These are phyloP conservation scores for Baudoinia panamericana DNA, from an alignment of 495 filamentous ascomycete species.

Conservation along the genomic window DNA sequence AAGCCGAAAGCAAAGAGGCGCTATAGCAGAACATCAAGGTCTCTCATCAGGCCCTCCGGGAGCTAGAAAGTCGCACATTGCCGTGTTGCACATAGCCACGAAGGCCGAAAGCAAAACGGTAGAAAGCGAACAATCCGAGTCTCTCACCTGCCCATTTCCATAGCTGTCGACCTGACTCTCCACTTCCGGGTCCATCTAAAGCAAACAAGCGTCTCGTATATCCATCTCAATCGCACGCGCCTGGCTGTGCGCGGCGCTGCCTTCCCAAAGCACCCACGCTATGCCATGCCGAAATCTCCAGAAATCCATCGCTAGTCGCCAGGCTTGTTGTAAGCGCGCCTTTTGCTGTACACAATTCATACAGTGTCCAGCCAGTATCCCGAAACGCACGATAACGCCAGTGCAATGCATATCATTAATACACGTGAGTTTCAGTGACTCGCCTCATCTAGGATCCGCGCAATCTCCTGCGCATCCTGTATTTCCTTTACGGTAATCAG, in stretches of 20 bases:
- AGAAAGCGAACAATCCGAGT: background rate
- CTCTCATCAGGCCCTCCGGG: background rate
- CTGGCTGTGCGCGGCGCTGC: too few relatives aligned
- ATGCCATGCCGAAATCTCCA: background rate
- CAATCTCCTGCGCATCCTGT: slow-evolving; percentile 12
- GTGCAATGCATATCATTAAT: background rate
- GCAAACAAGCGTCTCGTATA: too few relatives aligned
- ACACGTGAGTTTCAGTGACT: background rate
- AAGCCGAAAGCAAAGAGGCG: slow-evolving; percentile 3
- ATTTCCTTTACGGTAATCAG: slow-evolving; percentile 10
- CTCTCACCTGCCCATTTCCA: background rate
- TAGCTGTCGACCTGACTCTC: background rate
- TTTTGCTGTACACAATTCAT: background rate
- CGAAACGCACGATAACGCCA: background rate
- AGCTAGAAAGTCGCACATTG: background rate
- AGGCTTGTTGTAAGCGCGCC: background rate
- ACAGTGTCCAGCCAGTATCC: background rate
- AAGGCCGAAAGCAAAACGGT: slow-evolving; percentile 3
- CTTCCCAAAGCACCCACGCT: background rate
- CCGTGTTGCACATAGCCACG: slow-evolving; percentile 1
- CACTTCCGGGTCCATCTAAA: background rate
- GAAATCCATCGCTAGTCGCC: too few relatives aligned
- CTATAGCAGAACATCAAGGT: background rate
- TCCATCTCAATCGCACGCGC: background rate
- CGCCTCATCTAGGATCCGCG: slow-evolving; percentile 9